phyloP scores from a whole-genome alignment of 306 rosid genomes.

The Vigna hirtella region DNA sequence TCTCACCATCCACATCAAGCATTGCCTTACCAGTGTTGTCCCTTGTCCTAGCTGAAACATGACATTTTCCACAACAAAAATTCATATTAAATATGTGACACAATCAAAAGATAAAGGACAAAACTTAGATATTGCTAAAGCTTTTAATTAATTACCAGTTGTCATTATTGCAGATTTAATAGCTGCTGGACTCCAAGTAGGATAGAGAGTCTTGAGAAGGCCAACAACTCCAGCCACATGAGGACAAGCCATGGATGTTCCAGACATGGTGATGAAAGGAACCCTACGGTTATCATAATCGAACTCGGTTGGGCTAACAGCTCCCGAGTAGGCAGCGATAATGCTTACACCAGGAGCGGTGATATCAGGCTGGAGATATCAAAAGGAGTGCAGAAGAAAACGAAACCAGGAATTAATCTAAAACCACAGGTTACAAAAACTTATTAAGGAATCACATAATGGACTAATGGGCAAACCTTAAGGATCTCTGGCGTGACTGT shows the following conservation, averaged over 20 bases:
- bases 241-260: constrained; percentile 90
- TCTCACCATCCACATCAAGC: constrained; percentile 33
- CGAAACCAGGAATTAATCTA: neutral
- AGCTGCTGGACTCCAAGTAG: constrained; percentile 71
- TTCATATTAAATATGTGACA: neutral
- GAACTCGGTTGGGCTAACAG: constrained; percentile 52
- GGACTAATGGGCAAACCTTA: constrained; percentile 34
- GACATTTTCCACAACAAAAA: neutral
- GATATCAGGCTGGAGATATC: constrained; percentile 66
- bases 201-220: constrained; percentile 69
- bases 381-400: neutral
- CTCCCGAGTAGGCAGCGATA: constrained; percentile 66
- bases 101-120: neutral
- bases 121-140: too few species aligned
- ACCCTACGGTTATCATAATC: constrained; percentile 52
- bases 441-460: neutral
- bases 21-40: constrained; percentile 61
- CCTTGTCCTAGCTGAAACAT: constrained; percentile 49
- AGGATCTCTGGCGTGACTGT: constrained; percentile 55
- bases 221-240: constrained; percentile 78
- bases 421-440: neutral
- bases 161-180: constrained; percentile 78
- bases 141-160: constrained; percentile 45
- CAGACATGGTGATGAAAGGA: constrained; percentile 64
- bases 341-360: constrained; percentile 80